A percentile compares a stretch with the other conserved stretches of the same genome.
Evolutionary conservation across 2,329 filamentous ascomycete species (phyloP).

Genomic region (Talaromyces pinophilus): DNA sequence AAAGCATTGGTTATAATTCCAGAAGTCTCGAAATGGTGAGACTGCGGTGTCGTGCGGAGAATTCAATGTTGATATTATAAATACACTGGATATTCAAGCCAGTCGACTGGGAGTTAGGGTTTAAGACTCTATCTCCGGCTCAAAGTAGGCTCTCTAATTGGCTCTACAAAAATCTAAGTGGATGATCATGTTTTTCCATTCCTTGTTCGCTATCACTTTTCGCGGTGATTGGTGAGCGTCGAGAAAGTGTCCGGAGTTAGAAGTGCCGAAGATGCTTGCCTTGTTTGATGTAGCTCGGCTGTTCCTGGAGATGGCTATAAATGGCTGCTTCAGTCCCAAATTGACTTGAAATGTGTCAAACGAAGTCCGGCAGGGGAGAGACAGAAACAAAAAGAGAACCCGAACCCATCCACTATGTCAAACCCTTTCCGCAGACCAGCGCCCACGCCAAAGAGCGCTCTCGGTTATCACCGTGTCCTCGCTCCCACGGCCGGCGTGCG

Average conservation of each 20-base stretch:
- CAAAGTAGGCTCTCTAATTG: background rate
- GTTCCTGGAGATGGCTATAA: background rate
- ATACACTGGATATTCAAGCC: background rate
- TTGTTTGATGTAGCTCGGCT: background rate
- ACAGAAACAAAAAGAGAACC: background rate
- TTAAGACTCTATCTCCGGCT: slow-evolving; percentile 11
- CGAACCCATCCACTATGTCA: background rate
- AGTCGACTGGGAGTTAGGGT: slow-evolving; percentile 4
- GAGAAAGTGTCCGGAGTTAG: background rate
- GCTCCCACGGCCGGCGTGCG: slow-evolving; percentile 66
- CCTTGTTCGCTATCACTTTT: background rate
- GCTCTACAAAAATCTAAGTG: background rate
- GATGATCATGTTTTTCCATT: background rate
- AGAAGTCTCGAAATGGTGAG: background rate
- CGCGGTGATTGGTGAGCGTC: background rate
- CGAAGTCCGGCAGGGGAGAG: background rate
- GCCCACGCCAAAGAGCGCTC: slow-evolving; percentile 51
- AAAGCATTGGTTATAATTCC: background rate
- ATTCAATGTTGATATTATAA: background rate
- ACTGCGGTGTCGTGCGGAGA: background rate
- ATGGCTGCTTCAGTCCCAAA: background rate
- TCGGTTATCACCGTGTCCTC: slow-evolving; percentile 67
- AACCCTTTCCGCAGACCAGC: background rate
- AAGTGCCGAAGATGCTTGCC: background rate
- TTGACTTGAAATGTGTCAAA: background rate